Evolutionary conservation across 352 stramenopile genomes (phyloP).

Genomic region (Elongisporangium prolatum): DNA sequence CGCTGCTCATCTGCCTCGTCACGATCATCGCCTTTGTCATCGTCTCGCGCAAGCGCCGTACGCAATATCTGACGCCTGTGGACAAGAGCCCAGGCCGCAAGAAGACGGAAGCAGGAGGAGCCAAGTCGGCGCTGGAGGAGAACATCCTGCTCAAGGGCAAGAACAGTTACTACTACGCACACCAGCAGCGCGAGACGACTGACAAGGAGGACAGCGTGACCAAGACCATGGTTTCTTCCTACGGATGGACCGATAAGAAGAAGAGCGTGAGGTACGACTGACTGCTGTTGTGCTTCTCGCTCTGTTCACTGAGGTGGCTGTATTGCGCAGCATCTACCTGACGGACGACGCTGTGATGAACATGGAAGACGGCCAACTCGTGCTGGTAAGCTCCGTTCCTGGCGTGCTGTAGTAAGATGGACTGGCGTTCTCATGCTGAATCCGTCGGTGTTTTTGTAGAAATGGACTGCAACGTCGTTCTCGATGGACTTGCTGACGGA

Average conservation of each 20-base stretch:
- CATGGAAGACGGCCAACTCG: constrained; percentile 55
- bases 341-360: constrained; percentile 46
- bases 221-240: constrained; percentile 66
- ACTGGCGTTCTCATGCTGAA: neutral
- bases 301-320: neutral
- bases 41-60: neutral
- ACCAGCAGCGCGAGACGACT: constrained; percentile 32
- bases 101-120: constrained; percentile 10
- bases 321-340: constrained; percentile 58
- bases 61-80: neutral
- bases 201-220: constrained; percentile 18
- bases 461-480: constrained; percentile 78
- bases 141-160: constrained; percentile 63
- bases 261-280: constrained; percentile 44
- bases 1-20: constrained; percentile 13
- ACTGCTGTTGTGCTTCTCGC: neutral
- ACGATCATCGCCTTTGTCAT: constrained; percentile 2
- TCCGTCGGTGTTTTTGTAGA: constrained; percentile 19
- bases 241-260: constrained; percentile 76
- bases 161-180: constrained; percentile 86
- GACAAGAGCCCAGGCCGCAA: neutral
- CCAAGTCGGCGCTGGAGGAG: constrained; percentile 45
- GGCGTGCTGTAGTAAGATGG: constrained; percentile 5
- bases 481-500: constrained; percentile 57
- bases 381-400: constrained; percentile 31